phyloP scores from a whole-genome alignment of 2,329 filamentous ascomycete species.

The Fusarium piperis region DNA sequence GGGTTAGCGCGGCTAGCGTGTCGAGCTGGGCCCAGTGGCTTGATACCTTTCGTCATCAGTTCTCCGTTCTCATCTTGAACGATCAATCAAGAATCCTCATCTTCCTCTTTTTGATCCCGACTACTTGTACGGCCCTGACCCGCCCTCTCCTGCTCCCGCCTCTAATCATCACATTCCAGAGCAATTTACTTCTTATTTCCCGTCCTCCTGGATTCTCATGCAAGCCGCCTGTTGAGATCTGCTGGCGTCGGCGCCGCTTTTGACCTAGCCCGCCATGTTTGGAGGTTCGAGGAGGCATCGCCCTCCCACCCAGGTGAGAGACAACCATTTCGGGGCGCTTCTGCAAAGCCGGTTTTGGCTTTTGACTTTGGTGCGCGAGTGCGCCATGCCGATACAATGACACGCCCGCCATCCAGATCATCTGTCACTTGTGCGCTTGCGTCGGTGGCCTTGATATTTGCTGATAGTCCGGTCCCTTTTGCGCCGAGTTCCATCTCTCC shows the following conservation, averaged over 20 bases:
- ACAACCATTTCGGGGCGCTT: slow-evolving; percentile 24
- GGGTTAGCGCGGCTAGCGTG: slow-evolving; percentile 21
- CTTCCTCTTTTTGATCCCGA: slow-evolving; percentile 14
- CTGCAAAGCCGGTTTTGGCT: slow-evolving; percentile 35
- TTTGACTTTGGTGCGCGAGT: slow-evolving; percentile 35
- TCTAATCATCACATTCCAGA: slow-evolving; percentile 21
- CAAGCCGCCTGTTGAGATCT: slow-evolving; percentile 25
- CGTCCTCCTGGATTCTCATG: slow-evolving; percentile 31
- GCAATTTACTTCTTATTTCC: slow-evolving; percentile 3
- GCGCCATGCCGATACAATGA: slow-evolving; percentile 6
- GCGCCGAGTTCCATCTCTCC: neutral
- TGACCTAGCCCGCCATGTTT: slow-evolving; percentile 55
- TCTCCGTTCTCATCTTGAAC: slow-evolving; percentile 11
- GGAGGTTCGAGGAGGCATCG: slow-evolving; percentile 60
- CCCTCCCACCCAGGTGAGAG: slow-evolving; percentile 60
- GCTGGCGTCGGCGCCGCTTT: slow-evolving; percentile 34
- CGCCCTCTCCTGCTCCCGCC: slow-evolving; percentile 2
- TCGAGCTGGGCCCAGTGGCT: slow-evolving; percentile 30
- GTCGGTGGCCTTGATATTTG: neutral
- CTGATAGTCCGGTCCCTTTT: neutral
- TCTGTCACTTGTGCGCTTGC: slow-evolving; percentile 6
- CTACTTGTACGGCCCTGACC: slow-evolving; percentile 20
- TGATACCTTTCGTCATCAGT: slow-evolving; percentile 41
- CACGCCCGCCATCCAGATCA: neutral
- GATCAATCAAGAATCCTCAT: slow-evolving; percentile 22